Percentiles rank a stretch among this genome's conserved stretches.
phyloP scores from a whole-genome alignment of 192 early-diverging fungal species.

The Linnemannia exigua region DNA sequence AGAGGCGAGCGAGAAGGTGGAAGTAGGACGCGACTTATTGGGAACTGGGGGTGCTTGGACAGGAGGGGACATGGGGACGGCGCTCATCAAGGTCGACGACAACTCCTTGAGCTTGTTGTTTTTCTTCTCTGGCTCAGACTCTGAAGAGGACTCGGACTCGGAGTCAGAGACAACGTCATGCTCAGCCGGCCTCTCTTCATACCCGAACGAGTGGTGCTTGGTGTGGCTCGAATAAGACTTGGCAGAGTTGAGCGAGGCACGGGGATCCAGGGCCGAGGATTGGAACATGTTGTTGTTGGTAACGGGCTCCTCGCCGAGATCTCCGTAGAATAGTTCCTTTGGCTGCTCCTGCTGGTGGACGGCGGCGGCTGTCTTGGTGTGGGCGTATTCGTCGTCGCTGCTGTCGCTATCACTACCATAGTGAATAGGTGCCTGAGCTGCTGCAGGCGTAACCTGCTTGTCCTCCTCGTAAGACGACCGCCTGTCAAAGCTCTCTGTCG shows the following conservation, averaged over 20 bases:
- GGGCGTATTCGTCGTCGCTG: not conserved
- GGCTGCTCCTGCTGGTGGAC: conserved; percentile 3
- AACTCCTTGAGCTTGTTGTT: not conserved
- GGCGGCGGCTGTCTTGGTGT: not conserved
- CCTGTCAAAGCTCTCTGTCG: conserved; percentile 15
- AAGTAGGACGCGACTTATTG: conserved; percentile 42
- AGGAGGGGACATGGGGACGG: not conserved
- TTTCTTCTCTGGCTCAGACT: conserved; percentile 22
- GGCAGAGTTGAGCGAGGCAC: conserved; percentile 43
- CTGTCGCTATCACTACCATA: not conserved
- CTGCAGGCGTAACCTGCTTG: not conserved
- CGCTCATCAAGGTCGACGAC: not conserved
- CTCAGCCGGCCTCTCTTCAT: conserved; percentile 23
- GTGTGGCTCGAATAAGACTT: conserved; percentile 43
- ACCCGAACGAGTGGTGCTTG: conserved; percentile 52
- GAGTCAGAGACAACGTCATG: conserved; percentile 24
- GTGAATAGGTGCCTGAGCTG: not conserved
- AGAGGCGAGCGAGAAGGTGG: conserved; percentile 23
- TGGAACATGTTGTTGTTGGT: conserved; percentile 20
- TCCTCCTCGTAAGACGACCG: conserved; percentile 18
- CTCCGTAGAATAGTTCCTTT: conserved; percentile 15
- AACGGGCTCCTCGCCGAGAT: conserved; percentile 6
- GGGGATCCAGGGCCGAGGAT: conserved; percentile 5
- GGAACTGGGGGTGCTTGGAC: conserved; percentile 33
- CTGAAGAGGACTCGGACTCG: conserved; percentile 41